phyloP scores from a whole-genome alignment of 306 rosid species.

The Rosa persica region DNA sequence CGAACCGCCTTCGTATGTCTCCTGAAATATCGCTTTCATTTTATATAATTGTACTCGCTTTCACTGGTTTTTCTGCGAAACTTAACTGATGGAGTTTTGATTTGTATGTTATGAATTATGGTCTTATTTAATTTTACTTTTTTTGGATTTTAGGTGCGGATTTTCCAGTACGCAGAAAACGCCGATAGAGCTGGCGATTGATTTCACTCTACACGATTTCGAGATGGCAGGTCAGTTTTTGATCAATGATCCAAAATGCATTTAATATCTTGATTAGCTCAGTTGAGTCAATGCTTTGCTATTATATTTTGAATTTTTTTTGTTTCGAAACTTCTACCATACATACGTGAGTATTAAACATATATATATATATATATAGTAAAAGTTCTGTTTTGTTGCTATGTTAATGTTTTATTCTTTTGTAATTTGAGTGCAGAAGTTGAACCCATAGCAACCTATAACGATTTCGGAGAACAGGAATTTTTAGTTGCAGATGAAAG shows the following conservation, averaged over 20 bases:
- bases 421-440: slow-evolving; percentile 55
- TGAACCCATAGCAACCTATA: slow-evolving; percentile 85
- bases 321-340: no score
- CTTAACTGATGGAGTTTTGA: background rate
- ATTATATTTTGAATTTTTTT: no score
- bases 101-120: background rate
- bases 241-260: background rate
- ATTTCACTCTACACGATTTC: slow-evolving; percentile 87
- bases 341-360: no score
- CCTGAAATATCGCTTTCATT: background rate
- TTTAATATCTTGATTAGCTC: background rate
- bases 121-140: background rate
- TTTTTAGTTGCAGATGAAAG: slow-evolving; percentile 88
- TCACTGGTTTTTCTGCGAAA: background rate
- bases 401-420: background rate
- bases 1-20: slow-evolving; percentile 55
- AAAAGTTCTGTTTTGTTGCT: background rate
- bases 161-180: slow-evolving; percentile 57
- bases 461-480: slow-evolving; percentile 81
- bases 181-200: slow-evolving; percentile 84
- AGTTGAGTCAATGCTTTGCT: background rate
- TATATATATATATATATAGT: no score
- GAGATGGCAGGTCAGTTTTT: slow-evolving; percentile 87
- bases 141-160: background rate
- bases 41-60: no score